phyloP scores from a whole-genome alignment of 192 early-diverging fungal genomes.

The Coemansia biformis region DNA sequence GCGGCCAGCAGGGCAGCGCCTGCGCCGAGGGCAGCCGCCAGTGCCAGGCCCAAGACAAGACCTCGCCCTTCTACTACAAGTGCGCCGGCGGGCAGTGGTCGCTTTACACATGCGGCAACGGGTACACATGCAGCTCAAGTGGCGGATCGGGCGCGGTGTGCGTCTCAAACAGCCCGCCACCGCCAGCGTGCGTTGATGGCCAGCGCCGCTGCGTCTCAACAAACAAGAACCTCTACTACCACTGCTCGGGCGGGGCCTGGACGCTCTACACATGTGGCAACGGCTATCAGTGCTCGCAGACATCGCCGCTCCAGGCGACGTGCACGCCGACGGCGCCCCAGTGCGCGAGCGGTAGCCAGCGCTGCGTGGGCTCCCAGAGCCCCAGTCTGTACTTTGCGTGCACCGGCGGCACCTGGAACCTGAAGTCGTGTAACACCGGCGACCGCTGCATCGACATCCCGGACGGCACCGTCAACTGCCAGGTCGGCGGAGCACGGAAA shows the following conservation, averaged over 20 bases:
- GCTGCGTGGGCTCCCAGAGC: constrained; percentile 16
- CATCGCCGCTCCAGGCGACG: constrained; percentile 21
- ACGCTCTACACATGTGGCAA: constrained; percentile 37
- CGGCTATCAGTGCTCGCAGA: constrained; percentile 32
- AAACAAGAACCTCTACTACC: constrained; percentile 31
- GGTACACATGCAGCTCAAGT: constrained; percentile 19
- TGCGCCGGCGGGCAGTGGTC: constrained; percentile 25
- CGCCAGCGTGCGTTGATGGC: constrained; percentile 23
- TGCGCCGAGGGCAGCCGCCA: constrained; percentile 29
- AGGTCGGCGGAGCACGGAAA: constrained; percentile 16
- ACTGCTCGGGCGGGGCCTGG: constrained; percentile 33
- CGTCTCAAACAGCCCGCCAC: constrained; percentile 6
- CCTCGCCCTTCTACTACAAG: constrained; percentile 34
- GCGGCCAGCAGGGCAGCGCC: constrained; percentile 5
- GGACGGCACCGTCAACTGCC: constrained; percentile 33
- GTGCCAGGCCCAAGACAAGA: constrained; percentile 21
- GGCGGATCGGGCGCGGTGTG: constrained; percentile 15
- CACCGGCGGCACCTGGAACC: constrained; percentile 30
- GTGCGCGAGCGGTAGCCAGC: constrained; percentile 24
- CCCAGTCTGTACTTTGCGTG: constrained; percentile 21
- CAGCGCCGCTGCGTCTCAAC: constrained; percentile 32
- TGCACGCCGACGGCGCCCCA: constrained; percentile 18
- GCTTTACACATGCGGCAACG: constrained; percentile 38
- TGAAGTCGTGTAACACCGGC: constrained; percentile 24
- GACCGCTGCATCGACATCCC: constrained; percentile 44